Conservation (phyloP, 2,329 filamentous ascomycete genomes). For the Hypoxylon sp. region DNA sequence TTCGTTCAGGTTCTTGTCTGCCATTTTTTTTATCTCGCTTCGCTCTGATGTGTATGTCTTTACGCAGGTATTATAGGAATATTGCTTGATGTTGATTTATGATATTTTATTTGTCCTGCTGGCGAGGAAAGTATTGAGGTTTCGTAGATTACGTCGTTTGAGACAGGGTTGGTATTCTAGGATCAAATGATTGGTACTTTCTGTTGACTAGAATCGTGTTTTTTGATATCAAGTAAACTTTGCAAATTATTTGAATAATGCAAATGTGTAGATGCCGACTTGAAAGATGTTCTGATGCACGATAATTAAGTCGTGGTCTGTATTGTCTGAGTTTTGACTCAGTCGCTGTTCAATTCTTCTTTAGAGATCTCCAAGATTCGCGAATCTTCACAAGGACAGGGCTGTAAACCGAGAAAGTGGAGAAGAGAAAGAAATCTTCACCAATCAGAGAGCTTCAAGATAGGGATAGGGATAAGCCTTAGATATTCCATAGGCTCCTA, state of each 20-base stretch:
- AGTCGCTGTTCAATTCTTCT: conserved; percentile 27
- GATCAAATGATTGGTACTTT: conserved; percentile 9
- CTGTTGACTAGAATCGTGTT: neutral
- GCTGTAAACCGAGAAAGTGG: conserved; percentile 36
- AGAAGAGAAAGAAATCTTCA: neutral
- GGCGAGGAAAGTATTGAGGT: conserved; percentile 6
- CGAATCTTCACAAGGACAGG: conserved; percentile 43
- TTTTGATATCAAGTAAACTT: neutral
- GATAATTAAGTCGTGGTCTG: too few relatives aligned
- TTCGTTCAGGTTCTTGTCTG: conserved; percentile 71
- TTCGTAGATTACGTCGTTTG: conserved; percentile 29
- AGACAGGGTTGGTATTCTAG: conserved; percentile 24
- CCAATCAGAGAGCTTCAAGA: conserved; percentile 23
- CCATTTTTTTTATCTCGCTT: conserved; percentile 41
- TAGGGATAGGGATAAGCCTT: neutral
- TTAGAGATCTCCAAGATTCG: conserved; percentile 42
- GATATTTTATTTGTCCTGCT: too few relatives aligned
- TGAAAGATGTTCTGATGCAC: too few relatives aligned
- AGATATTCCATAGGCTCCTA: too few relatives aligned
- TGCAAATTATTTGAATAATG: neutral
- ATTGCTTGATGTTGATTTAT: too few relatives aligned
- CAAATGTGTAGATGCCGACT: too few relatives aligned
- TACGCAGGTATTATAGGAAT: too few relatives aligned
- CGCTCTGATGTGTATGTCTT: too few relatives aligned
- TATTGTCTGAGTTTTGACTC: conserved; percentile 14